Percentiles rank a stretch among this genome's conserved stretches.
Conservation (phyloP, 805 yeast species). For the Teunomyces gatunensis region DNA sequence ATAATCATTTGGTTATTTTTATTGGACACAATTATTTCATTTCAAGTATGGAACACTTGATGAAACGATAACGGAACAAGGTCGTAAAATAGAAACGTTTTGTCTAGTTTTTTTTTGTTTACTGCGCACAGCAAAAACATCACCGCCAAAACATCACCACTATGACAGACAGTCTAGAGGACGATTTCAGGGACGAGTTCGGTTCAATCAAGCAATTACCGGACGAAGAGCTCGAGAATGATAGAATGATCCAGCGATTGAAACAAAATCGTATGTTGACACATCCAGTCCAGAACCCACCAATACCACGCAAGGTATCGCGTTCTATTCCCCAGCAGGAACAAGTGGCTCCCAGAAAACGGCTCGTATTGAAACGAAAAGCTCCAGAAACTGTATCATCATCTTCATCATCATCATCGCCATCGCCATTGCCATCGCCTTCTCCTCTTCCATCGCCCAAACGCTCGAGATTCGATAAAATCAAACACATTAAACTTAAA, state of each 20-base stretch:
- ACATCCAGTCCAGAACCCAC: neutral
- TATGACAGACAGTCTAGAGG: conserved; percentile 8
- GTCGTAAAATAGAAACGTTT: too few relatives aligned
- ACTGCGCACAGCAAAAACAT: neutral
- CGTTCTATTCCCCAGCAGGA: neutral
- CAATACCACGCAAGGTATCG: neutral
- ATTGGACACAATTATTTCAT: too few relatives aligned
- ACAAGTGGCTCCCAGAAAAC: neutral
- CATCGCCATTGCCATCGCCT: neutral
- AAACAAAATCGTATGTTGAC: conserved; percentile 6
- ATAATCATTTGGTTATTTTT: too few relatives aligned
- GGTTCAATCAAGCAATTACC: conserved; percentile 23
- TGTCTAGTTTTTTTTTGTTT: too few relatives aligned
- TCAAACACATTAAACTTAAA: conserved; percentile 1
- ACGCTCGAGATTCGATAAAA: conserved; percentile 1
- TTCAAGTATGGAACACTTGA: too few relatives aligned
- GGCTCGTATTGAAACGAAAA: conserved; percentile 2
- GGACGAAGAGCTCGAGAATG: conserved; percentile 15
- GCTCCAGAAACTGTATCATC: neutral
- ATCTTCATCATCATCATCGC: neutral
- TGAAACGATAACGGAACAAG: too few relatives aligned
- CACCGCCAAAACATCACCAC: neutral
- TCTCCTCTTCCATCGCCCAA: neutral
- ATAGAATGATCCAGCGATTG: conserved; percentile 17
- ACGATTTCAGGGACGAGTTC: conserved; percentile 33